Percentiles rank a stretch among this genome's conserved stretches.
These are phyloP conservation scores for Erythrobasidium hasegawianum DNA, from an alignment of 1,284 basidiomycete genomes.

Conservation along the genomic window DNA sequence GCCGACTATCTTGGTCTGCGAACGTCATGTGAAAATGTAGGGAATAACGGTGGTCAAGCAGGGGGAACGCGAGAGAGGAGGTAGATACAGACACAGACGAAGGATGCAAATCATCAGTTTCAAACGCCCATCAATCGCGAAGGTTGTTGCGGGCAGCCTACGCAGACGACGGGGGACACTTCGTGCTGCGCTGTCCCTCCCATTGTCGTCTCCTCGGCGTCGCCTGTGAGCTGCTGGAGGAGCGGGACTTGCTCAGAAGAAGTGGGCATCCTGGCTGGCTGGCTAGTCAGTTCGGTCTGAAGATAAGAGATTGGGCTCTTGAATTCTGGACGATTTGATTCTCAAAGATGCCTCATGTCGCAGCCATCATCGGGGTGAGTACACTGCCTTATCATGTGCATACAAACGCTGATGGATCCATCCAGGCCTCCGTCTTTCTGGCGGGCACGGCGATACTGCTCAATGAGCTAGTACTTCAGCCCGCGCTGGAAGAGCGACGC, in stretches of 20 bases:
- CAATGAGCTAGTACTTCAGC: conserved; percentile 11
- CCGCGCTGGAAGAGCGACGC: conserved; percentile 5
- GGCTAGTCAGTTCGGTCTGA: no score
- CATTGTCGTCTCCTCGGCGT: not conserved
- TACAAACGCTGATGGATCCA: no score
- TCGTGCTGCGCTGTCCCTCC: conserved; percentile 17
- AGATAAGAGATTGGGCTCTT: not conserved
- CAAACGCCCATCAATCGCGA: no score
- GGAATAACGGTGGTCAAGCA: not conserved
- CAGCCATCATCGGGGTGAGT: conserved; percentile 16
- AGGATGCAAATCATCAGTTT: no score
- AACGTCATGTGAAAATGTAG: not conserved
- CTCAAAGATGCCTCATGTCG: conserved; percentile 18
- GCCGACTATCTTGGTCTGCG: conserved; percentile 56
- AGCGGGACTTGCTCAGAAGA: conserved; percentile 1
- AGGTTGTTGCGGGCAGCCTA: no score
- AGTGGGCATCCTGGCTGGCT: not conserved
- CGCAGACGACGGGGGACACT: conserved; percentile 20
- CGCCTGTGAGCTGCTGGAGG: not conserved
- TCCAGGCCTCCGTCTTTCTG: not conserved
- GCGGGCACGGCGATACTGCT: conserved; percentile 2
- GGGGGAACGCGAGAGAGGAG: not conserved
- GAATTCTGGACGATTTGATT: not conserved
- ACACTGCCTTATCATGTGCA: no score
- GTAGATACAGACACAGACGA: not conserved